These are phyloP conservation scores for Prinsepia uniflora DNA, from an alignment of 306 rosid species.

Conservation along the genomic window DNA sequence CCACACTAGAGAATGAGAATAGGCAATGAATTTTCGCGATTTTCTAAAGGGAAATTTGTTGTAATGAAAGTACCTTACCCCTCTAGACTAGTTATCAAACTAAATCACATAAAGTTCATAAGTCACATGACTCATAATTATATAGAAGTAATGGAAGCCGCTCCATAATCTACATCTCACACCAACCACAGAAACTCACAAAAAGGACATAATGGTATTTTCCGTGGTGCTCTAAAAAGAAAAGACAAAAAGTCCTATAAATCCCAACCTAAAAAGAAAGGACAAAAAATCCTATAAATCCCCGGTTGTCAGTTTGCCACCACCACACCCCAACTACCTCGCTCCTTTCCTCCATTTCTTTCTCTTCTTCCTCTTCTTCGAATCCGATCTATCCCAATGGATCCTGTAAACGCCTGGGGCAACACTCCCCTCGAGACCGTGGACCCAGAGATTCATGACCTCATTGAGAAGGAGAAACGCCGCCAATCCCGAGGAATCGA, in stretches of 20 bases:
- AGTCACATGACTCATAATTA: no score
- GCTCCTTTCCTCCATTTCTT: neutral
- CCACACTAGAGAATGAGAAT: no score
- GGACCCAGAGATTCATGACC: slow-evolving; percentile 81
- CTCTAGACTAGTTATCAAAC: no score
- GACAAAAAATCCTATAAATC: slow-evolving; percentile 17
- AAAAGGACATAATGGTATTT: slow-evolving; percentile 13
- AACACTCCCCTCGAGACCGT: slow-evolving; percentile 54
- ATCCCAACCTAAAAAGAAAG: no score
- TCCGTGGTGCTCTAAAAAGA: no score
- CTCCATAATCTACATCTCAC: neutral
- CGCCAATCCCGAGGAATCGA: slow-evolving; percentile 94
- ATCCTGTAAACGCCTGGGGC: slow-evolving; percentile 70
- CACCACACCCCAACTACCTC: neutral
- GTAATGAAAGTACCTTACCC: no score
- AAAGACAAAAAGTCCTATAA: slow-evolving; percentile 21
- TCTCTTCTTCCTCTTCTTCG: neutral
- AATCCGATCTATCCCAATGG: slow-evolving; percentile 40
- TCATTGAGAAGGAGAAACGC: slow-evolving; percentile 83
- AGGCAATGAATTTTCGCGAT: no score
- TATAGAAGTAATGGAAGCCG: no score
- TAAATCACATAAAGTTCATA: no score
- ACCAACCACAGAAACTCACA: neutral
- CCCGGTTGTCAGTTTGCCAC: neutral
- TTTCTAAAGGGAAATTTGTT: no score